Base-by-base conservation (phyloP, 2,329 filamentous ascomycete species). In the Elsinoe perseae region DNA sequence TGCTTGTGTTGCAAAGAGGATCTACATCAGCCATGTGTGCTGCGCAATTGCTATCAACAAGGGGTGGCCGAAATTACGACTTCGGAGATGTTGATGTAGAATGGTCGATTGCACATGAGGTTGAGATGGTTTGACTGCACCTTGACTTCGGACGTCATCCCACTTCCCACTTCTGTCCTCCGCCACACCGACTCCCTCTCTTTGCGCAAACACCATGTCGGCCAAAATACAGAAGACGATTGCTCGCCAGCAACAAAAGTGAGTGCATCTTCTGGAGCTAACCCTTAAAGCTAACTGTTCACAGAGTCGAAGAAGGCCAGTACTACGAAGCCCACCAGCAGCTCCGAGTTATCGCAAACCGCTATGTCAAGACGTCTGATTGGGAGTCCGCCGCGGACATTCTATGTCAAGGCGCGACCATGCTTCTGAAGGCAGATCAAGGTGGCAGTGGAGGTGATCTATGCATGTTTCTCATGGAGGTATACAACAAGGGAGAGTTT, bases 241-340 rank as follows among this genome's bases (percentile, higher is more conserved):
- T 64, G 80, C 81, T 60, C 80, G 84, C 56, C 84, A 96, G 70
- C 87, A 92, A 74, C 79, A 87, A 72, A 92, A 84, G 84, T 86
- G 91, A 84, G 84, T 86, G 75, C 34, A 57, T 32, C 54, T 14
- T 25, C 54, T 34, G 32, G 1, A 34, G 18, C 28, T 3, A 21
- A 16, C 9, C 8, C 6, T 30, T 16, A 32, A 18, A 56, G 9
- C 25, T 61, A 9, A 63, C 32, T 59, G 50, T 57, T 34, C 30
- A 58, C 64, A 58, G 89, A 72, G 95, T 95, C 72, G 79, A 83
- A 63, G 89, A 95, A 72, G 92, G 91, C 66, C 86, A 93, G 70
- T 96, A 83, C 79, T 98, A 98, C 77, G 93, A 98, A 80, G 93
- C 93, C 58, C 92, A 97, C 75, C 93, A 98, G 73, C 93, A 98